Evolutionary conservation across 1,139 yeast species (phyloP).

Genomic region (Tardiomyces depauwii): DNA sequence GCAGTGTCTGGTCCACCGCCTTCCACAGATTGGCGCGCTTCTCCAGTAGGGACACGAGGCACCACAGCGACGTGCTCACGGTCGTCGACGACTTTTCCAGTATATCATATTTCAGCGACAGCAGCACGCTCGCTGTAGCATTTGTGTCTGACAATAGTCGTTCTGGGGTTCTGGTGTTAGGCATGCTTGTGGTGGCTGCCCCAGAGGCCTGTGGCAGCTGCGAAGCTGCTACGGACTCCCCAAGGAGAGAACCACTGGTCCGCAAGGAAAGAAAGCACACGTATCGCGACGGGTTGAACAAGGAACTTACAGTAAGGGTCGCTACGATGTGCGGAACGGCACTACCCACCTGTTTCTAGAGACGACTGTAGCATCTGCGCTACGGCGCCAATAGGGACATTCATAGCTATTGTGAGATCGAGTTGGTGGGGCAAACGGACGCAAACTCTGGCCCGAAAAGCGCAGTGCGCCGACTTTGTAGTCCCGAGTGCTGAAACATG

Average conservation of each 20-base stretch:
- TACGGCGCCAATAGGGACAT: not conserved
- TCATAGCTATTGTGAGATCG: not conserved
- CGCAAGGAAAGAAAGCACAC: slow-evolving; percentile 3
- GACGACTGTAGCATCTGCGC: not conserved
- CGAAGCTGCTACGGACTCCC: too few relatives aligned
- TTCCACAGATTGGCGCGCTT: slow-evolving; percentile 19
- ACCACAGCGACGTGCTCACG: slow-evolving; percentile 16
- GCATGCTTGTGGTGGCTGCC: too few relatives aligned
- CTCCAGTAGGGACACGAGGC: slow-evolving; percentile 14
- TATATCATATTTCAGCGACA: slow-evolving; percentile 21
- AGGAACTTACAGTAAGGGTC: too few relatives aligned
- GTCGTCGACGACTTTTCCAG: slow-evolving; percentile 15
- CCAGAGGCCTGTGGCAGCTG: too few relatives aligned
- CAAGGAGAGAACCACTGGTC: not conserved
- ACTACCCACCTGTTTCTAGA: not conserved
- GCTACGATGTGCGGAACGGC: not conserved
- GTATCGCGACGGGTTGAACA: too few relatives aligned
- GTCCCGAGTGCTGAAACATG: not conserved
- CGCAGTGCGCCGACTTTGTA: not conserved
- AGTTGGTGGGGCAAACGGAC: too few relatives aligned
- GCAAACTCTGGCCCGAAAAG: not conserved
- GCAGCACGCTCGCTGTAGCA: slow-evolving; percentile 19
- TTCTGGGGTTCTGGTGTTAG: not conserved
- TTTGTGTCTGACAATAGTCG: slow-evolving; percentile 18
- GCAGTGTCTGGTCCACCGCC: slow-evolving; percentile 17